These are phyloP conservation scores for Talaromyces liani DNA, from an alignment of 495 filamentous ascomycete genomes.

Conservation along the genomic window DNA sequence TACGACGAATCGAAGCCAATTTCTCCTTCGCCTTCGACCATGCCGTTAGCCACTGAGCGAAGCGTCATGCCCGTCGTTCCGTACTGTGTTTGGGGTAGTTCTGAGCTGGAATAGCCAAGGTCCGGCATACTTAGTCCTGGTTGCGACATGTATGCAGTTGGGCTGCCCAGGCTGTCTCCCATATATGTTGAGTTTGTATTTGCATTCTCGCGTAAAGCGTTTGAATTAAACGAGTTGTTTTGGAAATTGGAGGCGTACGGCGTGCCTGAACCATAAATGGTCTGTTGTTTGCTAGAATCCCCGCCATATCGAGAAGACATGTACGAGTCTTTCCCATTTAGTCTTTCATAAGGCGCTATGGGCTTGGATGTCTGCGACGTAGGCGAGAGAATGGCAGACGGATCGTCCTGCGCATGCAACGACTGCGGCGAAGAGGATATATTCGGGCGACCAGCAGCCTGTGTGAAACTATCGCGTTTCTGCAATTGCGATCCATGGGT, in stretches of 20 bases:
- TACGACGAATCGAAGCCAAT: constrained; percentile 62
- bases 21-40: constrained; percentile 27
- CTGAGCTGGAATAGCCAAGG: not conserved
- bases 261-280: not conserved
- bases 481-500: constrained; percentile 90
- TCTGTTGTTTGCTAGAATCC: constrained; percentile 10
- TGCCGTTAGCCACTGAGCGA: constrained; percentile 25
- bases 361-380: constrained; percentile 13
- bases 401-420: not conserved
- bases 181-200: constrained; percentile 17
- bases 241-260: not conserved
- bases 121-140: constrained; percentile 10
- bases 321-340: constrained; percentile 7
- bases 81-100: constrained; percentile 7
- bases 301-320: not conserved
- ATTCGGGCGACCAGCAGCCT: constrained; percentile 8
- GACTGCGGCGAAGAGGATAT: constrained; percentile 5
- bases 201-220: constrained; percentile 11
- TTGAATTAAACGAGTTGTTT: constrained; percentile 13
- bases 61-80: constrained; percentile 14
- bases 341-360: not conserved
- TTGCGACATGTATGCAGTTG: constrained; percentile 19
- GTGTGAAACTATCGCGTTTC: constrained; percentile 62
- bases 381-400: constrained; percentile 13
- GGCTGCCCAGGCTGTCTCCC: constrained; percentile 17